Evolutionary conservation across 345 rosid genomes (phyloP).

Genomic region (Bruguiera gymnorhiza): DNA sequence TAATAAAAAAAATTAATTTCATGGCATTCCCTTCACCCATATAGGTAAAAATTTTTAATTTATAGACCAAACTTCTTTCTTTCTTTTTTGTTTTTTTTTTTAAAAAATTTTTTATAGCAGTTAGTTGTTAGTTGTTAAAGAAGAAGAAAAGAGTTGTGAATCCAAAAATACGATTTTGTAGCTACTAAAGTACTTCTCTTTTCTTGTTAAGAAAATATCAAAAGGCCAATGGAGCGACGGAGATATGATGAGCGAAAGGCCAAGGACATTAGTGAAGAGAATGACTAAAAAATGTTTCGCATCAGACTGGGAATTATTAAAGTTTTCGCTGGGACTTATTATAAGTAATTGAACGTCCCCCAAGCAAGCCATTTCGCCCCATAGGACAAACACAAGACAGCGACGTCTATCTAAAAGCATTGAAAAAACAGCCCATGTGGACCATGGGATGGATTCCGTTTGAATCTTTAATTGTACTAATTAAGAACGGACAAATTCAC

Average conservation of each 20-base stretch:
- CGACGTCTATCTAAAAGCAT: background rate
- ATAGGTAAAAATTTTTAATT: background rate
- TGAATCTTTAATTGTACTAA: background rate
- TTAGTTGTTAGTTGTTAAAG: too few species aligned
- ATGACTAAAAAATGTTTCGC: background rate
- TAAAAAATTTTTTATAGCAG: too few species aligned
- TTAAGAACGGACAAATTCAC: slow-evolving; percentile 1
- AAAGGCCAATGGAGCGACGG: too few species aligned
- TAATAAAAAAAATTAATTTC: too few species aligned
- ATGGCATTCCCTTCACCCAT: too few species aligned
- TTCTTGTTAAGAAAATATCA: too few species aligned
- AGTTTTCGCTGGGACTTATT: too few species aligned
- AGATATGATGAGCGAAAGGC: background rate
- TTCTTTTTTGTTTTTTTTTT: background rate
- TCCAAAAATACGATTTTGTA: too few species aligned
- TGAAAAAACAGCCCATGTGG: background rate
- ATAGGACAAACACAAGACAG: background rate
- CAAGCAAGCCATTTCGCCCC: background rate
- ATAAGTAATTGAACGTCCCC: background rate
- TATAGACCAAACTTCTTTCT: background rate
- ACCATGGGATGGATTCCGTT: background rate
- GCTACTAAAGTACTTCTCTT: too few species aligned
- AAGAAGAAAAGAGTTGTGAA: too few species aligned
- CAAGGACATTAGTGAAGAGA: background rate
- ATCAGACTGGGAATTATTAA: too few species aligned